Conservation (phyloP, 768 basidiomycete species). For the Rhodotorula babjevae region DNA sequence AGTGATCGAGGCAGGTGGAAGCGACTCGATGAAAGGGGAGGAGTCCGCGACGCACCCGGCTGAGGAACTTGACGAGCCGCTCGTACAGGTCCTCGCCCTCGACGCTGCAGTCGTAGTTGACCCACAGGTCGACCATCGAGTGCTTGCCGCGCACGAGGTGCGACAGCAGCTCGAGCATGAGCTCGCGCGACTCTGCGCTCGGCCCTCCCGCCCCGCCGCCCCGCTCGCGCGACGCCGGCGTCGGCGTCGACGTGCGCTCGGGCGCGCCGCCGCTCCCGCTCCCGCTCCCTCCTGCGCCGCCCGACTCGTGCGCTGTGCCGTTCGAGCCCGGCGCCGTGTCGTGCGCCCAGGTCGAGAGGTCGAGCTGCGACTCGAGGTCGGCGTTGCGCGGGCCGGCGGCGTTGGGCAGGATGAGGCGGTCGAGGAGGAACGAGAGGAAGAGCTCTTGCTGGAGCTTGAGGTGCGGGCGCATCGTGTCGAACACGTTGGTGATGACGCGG, state of each 20-base stretch:
- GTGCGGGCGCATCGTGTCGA: constrained; percentile 76
- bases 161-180: constrained; percentile 80
- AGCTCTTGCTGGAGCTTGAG: constrained; percentile 93
- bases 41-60: constrained; percentile 53
- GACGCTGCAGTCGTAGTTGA: constrained; percentile 94
- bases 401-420: constrained; percentile 60
- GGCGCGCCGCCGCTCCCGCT: constrained; percentile 48
- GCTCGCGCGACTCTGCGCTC: constrained; percentile 71
- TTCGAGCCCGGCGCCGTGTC: neutral
- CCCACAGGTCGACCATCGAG: constrained; percentile 92
- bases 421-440: constrained; percentile 88
- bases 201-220: constrained; percentile 52
- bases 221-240: constrained; percentile 43
- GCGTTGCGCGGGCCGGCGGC: constrained; percentile 22
- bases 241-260: neutral
- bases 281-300: neutral
- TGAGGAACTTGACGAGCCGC: constrained; percentile 72
- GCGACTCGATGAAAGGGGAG: no score
- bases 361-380: constrained; percentile 40
- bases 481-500: constrained; percentile 78
- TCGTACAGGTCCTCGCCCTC: constrained; percentile 97
- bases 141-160: constrained; percentile 69
- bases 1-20: neutral
- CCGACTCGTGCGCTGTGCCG: neutral
- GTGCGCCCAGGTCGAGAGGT: constrained; percentile 39